Conservation (phyloP, 2,329 filamentous ascomycete species). For the Penicillium sp. region DNA sequence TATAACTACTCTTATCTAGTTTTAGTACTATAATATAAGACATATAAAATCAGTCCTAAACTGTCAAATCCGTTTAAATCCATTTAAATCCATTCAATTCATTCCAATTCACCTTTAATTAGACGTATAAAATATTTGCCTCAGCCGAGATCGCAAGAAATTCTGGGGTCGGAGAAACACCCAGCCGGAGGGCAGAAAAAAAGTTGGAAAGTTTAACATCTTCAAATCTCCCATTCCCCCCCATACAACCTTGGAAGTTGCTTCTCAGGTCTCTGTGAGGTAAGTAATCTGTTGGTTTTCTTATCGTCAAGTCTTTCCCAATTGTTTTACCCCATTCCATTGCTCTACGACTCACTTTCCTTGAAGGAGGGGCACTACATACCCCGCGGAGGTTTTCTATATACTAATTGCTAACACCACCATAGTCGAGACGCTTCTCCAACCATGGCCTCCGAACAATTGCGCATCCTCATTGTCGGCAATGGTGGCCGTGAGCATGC, state of each 20-base stretch:
- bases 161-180: conserved; percentile 25
- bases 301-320: neutral
- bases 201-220: conserved; percentile 18
- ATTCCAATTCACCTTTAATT: neutral
- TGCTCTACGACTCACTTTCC: neutral
- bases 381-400: conserved; percentile 26
- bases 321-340: neutral
- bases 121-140: neutral
- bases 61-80: neutral
- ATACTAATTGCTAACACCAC: conserved; percentile 15
- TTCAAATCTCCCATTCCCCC: conserved; percentile 6
- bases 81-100: neutral
- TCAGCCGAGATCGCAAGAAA: conserved; percentile 6
- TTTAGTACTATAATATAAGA: neutral
- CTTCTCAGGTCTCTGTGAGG: conserved; percentile 27
- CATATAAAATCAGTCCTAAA: neutral
- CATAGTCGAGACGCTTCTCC: conserved; percentile 26
- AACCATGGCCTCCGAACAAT: conserved; percentile 46
- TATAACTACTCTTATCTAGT: neutral
- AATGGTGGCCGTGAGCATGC: conserved; percentile 95
- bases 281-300: conserved; percentile 9
- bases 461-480: conserved; percentile 81
- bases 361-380: conserved; percentile 15
- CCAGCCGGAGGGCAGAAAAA: conserved; percentile 29
- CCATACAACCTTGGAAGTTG: conserved; percentile 18